Conservation (phyloP, 495 filamentous ascomycete species). For the Rusavskia elegans region DNA sequence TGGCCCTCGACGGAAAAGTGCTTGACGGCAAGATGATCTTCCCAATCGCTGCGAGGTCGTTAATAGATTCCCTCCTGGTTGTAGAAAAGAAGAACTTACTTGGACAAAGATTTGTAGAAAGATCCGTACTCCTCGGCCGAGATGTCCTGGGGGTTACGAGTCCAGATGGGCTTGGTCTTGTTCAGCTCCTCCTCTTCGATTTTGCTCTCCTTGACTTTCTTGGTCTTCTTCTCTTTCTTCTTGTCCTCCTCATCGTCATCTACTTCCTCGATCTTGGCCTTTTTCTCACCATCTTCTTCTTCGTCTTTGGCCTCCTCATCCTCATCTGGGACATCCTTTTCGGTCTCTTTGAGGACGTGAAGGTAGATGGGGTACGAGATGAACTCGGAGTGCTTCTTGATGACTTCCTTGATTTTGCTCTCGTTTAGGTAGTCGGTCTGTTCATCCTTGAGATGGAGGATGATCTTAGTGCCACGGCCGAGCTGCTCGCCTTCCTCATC, state of each 20-base stretch:
- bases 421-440: constrained; percentile 97
- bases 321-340: constrained; percentile 97
- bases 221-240: constrained; percentile 87
- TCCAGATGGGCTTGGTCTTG: constrained; percentile 99
- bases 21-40: constrained; percentile 98
- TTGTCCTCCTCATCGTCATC: constrained; percentile 69
- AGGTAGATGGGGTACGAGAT: constrained; percentile 99
- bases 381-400: constrained; percentile 99
- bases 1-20: constrained; percentile 99
- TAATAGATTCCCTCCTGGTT: neutral
- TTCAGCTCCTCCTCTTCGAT: constrained; percentile 99
- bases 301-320: constrained; percentile 58
- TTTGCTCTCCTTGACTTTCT: constrained; percentile 98
- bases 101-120: constrained; percentile 99
- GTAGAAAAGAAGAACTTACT: constrained; percentile 20
- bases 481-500: constrained; percentile 85
- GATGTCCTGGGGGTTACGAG: constrained; percentile 92
- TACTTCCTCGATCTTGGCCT: constrained; percentile 77
- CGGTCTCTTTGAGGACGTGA: constrained; percentile 95
- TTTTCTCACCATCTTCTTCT: constrained; percentile 45
- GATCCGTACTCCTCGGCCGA: constrained; percentile 90
- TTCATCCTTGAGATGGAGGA: constrained; percentile 98
- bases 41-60: constrained; percentile 52
- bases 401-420: constrained; percentile 98
- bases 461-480: constrained; percentile 91